Percentiles rank a stretch among this genome's conserved stretches.
Evolutionary conservation across 2,329 filamentous ascomycete species (phyloP).

Genomic region (Colletotrichum falcatum): DNA sequence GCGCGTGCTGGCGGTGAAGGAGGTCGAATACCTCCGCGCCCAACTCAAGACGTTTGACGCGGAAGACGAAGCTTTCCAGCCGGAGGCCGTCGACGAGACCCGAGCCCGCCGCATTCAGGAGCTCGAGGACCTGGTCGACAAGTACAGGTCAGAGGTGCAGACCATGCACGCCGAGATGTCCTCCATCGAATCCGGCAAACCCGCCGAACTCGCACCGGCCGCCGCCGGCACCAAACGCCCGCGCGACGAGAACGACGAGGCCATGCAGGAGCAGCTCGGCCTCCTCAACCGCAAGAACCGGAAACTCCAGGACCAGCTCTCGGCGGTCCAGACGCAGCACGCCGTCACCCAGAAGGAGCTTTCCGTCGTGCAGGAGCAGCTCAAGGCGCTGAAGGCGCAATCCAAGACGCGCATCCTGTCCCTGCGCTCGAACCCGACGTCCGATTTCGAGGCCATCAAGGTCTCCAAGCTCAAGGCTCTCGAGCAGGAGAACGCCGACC

Average conservation of each 20-base stretch:
- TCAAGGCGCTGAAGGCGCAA: constrained; percentile 73
- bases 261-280: constrained; percentile 78
- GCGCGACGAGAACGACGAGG: constrained; percentile 66
- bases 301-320: constrained; percentile 82
- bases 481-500: constrained; percentile 84
- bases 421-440: constrained; percentile 91
- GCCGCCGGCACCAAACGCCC: constrained; percentile 71
- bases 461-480: constrained; percentile 81
- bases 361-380: constrained; percentile 77
- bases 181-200: constrained; percentile 64
- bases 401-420: constrained; percentile 86
- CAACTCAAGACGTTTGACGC: constrained; percentile 90
- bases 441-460: constrained; percentile 87
- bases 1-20: constrained; percentile 85
- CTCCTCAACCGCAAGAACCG: constrained; percentile 90
- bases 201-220: constrained; percentile 48
- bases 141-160: constrained; percentile 86
- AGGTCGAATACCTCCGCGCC: constrained; percentile 92
- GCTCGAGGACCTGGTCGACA: constrained; percentile 86
- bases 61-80: constrained; percentile 88
- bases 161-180: constrained; percentile 80
- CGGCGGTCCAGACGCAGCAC: constrained; percentile 75
- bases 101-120: constrained; percentile 81
- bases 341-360: constrained; percentile 82
- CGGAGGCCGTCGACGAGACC: constrained; percentile 80